Percentiles rank a stretch among this genome's conserved stretches.
phyloP scores from a whole-genome alignment of 805 yeast genomes.

The Naumovozyma baii region DNA sequence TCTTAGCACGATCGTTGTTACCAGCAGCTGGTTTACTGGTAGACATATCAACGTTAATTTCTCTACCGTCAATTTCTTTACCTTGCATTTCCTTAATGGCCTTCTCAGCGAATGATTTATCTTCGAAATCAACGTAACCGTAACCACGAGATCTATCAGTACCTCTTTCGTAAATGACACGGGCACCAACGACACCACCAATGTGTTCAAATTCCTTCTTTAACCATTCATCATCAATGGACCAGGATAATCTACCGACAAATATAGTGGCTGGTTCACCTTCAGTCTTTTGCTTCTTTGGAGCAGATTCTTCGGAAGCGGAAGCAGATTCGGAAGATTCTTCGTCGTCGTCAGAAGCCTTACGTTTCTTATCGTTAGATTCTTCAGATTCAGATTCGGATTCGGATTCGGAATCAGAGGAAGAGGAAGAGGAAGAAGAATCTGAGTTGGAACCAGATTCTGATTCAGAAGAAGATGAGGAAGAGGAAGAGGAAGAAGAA shows the following conservation, averaged over 20 bases:
- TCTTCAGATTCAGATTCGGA: slow-evolving; percentile 9
- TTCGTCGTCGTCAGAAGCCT: slow-evolving; percentile 30
- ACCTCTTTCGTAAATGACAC: slow-evolving; percentile 89
- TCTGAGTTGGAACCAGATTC: slow-evolving; percentile 6
- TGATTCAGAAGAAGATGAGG: slow-evolving; percentile 11
- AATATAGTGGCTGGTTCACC: slow-evolving; percentile 81
- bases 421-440: slow-evolving; percentile 4
- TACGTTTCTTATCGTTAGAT: slow-evolving; percentile 25
- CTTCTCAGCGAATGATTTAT: slow-evolving; percentile 68
- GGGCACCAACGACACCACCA: slow-evolving; percentile 79
- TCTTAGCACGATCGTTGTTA: slow-evolving; percentile 68
- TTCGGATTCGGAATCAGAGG: slow-evolving; percentile 8
- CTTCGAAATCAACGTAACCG: slow-evolving; percentile 91
- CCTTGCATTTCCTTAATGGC: slow-evolving; percentile 83
- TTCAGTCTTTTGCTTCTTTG: slow-evolving; percentile 45
- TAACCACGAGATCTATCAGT: slow-evolving; percentile 93
- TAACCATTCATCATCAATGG: slow-evolving; percentile 91
- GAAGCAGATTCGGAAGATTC: slow-evolving; percentile 32
- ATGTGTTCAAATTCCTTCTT: slow-evolving; percentile 69
- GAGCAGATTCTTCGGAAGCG: slow-evolving; percentile 30
- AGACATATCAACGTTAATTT: slow-evolving; percentile 87
- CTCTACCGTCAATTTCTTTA: slow-evolving; percentile 93
- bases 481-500: slow-evolving; percentile 4
- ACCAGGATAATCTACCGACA: slow-evolving; percentile 97
- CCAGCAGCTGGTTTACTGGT: slow-evolving; percentile 65